Conservation (phyloP, 192 early-diverging fungal species). For the Coemansia sp. region DNA sequence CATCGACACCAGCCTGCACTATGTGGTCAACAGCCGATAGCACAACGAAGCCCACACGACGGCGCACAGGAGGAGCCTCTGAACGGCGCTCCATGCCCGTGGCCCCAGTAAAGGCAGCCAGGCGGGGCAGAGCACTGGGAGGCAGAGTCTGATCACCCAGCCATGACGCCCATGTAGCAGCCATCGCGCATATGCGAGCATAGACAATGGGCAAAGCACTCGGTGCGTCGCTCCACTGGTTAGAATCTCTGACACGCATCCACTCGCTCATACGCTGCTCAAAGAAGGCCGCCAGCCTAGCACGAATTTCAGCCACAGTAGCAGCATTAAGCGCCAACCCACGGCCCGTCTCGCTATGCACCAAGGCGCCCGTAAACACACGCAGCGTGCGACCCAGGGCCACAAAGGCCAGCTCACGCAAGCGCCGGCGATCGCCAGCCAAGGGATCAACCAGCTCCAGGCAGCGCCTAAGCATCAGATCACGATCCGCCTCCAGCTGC, state of each 20-base stretch:
- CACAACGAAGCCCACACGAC: slow-evolving; percentile 38
- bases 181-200: slow-evolving; percentile 31
- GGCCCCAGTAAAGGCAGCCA: slow-evolving; percentile 27
- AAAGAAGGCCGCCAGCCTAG: slow-evolving; percentile 23
- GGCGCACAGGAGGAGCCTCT: background rate
- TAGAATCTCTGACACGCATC: background rate
- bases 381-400: slow-evolving; percentile 24
- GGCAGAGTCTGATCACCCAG: slow-evolving; percentile 34
- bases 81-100: slow-evolving; percentile 20
- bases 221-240: slow-evolving; percentile 6
- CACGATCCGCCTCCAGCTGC: slow-evolving; percentile 20
- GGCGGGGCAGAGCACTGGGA: background rate
- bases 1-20: slow-evolving; percentile 41
- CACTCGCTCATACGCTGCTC: slow-evolving; percentile 10
- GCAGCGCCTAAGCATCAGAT: slow-evolving; percentile 18
- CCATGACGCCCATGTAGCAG: slow-evolving; percentile 43
- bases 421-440: slow-evolving; percentile 1
- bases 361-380: slow-evolving; percentile 34
- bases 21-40: slow-evolving; percentile 50
- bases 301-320: background rate
- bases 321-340: slow-evolving; percentile 6
- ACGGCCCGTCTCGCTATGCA: slow-evolving; percentile 4
- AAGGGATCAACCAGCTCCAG: slow-evolving; percentile 14
- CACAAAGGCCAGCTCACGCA: slow-evolving; percentile 44
- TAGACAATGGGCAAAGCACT: slow-evolving; percentile 36